These are phyloP conservation scores for Paramecium sexaurelia DNA, from an alignment of 73 alveolate species.

Conservation along the genomic window DNA sequence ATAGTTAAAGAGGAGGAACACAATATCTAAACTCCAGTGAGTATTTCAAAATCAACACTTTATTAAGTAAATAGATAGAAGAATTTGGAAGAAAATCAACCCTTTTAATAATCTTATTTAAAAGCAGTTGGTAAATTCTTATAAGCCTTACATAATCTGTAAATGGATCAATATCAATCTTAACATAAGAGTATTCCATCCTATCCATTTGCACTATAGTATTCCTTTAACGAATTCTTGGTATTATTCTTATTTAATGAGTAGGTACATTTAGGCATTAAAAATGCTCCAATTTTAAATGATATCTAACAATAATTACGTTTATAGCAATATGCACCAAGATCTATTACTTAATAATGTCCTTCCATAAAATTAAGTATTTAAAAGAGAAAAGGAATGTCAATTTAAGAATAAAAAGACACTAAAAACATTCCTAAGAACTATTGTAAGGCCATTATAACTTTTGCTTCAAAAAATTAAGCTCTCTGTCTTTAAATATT, in stretches of 20 bases:
- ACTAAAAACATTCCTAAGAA: conserved; percentile 45
- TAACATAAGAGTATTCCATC: not conserved
- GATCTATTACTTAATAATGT: not conserved
- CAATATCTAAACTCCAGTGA: not conserved
- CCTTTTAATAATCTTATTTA: not conserved
- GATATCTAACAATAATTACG: not conserved
- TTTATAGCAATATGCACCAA: not conserved
- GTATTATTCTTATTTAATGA: not conserved
- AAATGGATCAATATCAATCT: not conserved
- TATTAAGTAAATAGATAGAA: not conserved
- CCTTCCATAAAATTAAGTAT: not conserved
- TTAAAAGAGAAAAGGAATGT: not conserved
- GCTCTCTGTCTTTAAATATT: not conserved
- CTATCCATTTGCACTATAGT: not conserved
- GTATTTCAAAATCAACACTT: not conserved
- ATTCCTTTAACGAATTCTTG: not conserved
- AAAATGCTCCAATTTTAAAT: not conserved
- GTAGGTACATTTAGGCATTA: not conserved
- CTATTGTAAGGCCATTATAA: conserved; percentile 45
- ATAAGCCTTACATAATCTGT: not conserved
- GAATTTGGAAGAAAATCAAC: not conserved
- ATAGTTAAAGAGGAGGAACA: conserved; percentile 5
- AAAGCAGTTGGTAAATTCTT: not conserved
- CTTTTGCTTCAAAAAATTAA: conserved; percentile 6
- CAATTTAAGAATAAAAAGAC: conserved; percentile 24